Base-by-base conservation (phyloP, 2,329 filamentous ascomycete genomes). In the Plenodomus lindquistii region DNA sequence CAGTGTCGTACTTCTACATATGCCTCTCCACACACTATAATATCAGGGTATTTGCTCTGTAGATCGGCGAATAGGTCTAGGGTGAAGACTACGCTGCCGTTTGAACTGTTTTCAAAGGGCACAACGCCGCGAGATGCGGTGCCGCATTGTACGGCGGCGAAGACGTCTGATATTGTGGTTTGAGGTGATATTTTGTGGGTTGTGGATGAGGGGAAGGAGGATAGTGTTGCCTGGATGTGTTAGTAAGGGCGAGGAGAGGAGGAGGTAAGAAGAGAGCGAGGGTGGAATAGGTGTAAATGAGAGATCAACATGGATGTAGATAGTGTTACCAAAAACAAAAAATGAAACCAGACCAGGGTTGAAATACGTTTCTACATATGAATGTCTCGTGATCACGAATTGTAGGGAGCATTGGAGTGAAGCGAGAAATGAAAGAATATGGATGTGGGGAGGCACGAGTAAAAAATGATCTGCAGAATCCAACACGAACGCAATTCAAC, bases 61-160 rank as follows among this genome's bases (percentile, higher is more conserved):
- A 88, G 80, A 74, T 96, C 91, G 57, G 90, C 90, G 51, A 99
- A 84, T 57, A 93, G 84, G 73, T 97, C 92, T 19, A 97, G 82
- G 0, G 92, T 96, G 71, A 91, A 89, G 46, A 94, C 85, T 41
- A 99, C 94, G 45, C 88, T 87, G 65, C 94, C 94, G 73, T 97
- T 96, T 68, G 90, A 93, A 35, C 89, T 95, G 77, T 99, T 99
- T 70, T 97, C 93, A 73, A 96, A 92, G 6, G 94, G 94, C 1
- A 97, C 88, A 24, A 97, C 88, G 59, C 92, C 94, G 47, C 86
- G 86, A 43, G 81, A 74, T 0, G 83, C 84, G 37, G 76, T 69
- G 48, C 83, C 81, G 31, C 79, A 78, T 65, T 95, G 90, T 5
- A 96, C 88, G 15, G 85, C 81, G 42, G 85, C 79, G 71, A 97